Evolutionary conservation across 306 rosid genomes (phyloP), one percentile per base, ranked within the genome.

Genomic region (Adenanthera pavonina): DNA sequence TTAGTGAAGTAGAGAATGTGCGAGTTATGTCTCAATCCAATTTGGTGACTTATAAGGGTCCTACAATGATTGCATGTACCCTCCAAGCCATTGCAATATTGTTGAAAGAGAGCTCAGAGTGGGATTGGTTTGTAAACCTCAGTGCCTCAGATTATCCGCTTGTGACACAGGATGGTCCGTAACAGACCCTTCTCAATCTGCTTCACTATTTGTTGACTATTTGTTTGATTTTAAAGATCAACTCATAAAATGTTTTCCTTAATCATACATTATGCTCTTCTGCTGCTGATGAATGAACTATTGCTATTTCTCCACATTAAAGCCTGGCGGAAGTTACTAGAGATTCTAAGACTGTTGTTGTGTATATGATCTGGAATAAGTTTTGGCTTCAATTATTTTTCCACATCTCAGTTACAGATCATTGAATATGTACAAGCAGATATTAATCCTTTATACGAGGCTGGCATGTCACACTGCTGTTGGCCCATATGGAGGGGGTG

Each of bases 141-240:
- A 95, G 99, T 87, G 99, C 99, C 36, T 95, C 98, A 6, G 99
- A 95, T 89, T 95, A 95, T 88, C 99, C 99, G 78, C 94, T 95
- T 53, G 87, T 95, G 85, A 95, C 98, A 72, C 99, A 95, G 91
- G 91, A 95, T 82, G 99, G 98, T 95, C 81, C 87, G 98, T 86
- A 54, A 62, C 61, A 72, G 13, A 74, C 16, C 67, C 78, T 59
- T 64, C 65, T 14, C 71, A 75, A 35, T 78, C 48, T 54, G 61
- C 83, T 67, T 62, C 10, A 47, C 46, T 79, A 30, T 82, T n/a
- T 54, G 46, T 53, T 35, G 65, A 30, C 0, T 17, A 2, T 35
- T 74, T 15, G 30, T 38, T 36, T n/a, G 4, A 17, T 48, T 48
- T 48, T 48, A 11, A 48, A 7, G 44, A 34, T 35, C 48, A 16